Evolutionary conservation across 257 asterid species (phyloP), one percentile per base, ranked within the genome.

Genomic region (Mentha longifolia): DNA sequence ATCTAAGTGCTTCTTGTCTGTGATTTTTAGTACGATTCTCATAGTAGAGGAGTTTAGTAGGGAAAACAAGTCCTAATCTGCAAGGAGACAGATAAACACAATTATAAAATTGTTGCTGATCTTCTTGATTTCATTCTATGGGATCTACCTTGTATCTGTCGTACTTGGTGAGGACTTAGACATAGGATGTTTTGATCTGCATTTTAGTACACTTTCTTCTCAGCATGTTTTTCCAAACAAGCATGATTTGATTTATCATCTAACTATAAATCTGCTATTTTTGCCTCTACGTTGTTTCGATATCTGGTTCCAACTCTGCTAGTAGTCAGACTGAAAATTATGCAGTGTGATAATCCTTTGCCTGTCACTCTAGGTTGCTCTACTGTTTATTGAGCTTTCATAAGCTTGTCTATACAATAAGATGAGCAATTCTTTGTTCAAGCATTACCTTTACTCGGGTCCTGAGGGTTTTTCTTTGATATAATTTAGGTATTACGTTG

Each of bases 401-500:
- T 30, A 65, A 51, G 33, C 43, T 17, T 45, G 50, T 39, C 9
- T 70, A 7, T 57, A 20, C 62, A 33, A 64, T 41, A 47, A n/a
- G 70, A 61, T 16, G 39, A 74, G 22, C 5, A 58, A 1, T 51
- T 35, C 52, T 25, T 37, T 60, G 9, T 69, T 49, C 22, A 74
- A 35, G 22, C 42, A 7, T 61, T 76, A n/a, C 62, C 69, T 42
- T 65, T 74, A 42, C 37, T 6, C 16, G 5, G 5, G 31, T 30
- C 43, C 41, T 15, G 61, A 58, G 2, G 11, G 12, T 70, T 3
- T 67, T 65, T 74, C n/a, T 59, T 65, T 49, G 20, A 43, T 70
- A 45, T 68, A 66, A 72, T 58, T 73, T 68, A 95, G 99, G 96
- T 85, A 55, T 74, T 95, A 76, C 81, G 2, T 41, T 87, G 93